Conservation (phyloP, 23 red algal genomes). For the Cyanidium caldarium region DNA sequence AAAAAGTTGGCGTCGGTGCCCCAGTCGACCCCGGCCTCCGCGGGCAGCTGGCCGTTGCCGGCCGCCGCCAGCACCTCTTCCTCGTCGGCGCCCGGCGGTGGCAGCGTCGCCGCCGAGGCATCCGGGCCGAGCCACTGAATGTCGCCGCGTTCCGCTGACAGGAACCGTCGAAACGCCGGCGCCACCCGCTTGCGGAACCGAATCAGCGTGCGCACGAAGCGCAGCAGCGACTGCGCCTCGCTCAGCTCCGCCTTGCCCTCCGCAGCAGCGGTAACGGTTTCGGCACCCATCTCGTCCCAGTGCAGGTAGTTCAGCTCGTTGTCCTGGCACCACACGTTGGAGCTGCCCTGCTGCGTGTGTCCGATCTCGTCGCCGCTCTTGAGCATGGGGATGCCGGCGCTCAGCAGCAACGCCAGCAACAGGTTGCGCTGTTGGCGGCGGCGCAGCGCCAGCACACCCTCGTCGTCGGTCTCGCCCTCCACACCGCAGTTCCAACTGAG, state of each 20-base stretch:
- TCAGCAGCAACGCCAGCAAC: slow-evolving; percentile 41
- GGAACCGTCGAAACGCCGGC: slow-evolving; percentile 9
- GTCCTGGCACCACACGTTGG: slow-evolving; percentile 98
- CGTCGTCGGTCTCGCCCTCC: slow-evolving; percentile 16
- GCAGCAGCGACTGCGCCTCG: slow-evolving; percentile 4
- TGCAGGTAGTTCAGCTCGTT: slow-evolving; percentile 40
- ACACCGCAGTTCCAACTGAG: slow-evolving; percentile 25
- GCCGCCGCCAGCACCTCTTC: background rate
- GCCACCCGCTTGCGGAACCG: slow-evolving; percentile 15
- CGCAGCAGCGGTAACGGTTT: too few species aligned
- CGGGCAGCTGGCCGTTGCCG: background rate
- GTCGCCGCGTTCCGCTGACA: slow-evolving; percentile 25
- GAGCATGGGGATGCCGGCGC: slow-evolving; percentile 78
- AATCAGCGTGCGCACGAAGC: slow-evolving; percentile 29
- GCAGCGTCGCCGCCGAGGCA: background rate
- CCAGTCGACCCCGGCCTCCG: too few species aligned
- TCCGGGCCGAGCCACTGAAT: slow-evolving; percentile 28
- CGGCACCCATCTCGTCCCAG: slow-evolving; percentile 7
- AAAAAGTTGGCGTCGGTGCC: slow-evolving; percentile 50
- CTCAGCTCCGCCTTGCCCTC: too few species aligned
- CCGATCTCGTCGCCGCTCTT: slow-evolving; percentile 87
- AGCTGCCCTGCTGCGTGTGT: slow-evolving; percentile 72
- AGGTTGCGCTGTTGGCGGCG: slow-evolving; percentile 3
- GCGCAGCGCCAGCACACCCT: slow-evolving; percentile 9
- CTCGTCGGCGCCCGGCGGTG: background rate